Evolutionary conservation across 495 filamentous ascomycete genomes (phyloP), one percentile per base, ranked within the genome.

Genomic region (Hypoxylon subgilvum): DNA sequence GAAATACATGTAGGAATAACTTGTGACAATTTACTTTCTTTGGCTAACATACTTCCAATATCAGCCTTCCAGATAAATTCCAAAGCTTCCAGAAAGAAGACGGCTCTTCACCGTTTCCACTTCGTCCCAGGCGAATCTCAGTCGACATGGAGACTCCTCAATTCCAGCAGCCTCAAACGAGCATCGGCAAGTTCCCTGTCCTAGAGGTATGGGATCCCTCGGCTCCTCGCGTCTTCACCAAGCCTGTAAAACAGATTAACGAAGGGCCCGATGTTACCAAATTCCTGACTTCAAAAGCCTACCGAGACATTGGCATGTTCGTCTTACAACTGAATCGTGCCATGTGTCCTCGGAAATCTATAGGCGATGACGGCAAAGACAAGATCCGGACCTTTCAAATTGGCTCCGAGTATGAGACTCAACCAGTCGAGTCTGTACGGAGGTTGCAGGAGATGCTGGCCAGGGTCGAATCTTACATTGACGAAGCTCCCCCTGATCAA

Each of bases 321-420:
- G 71, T 97, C 5, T 72, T 95, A 38, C 94, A 97, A 72, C 82
- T 99, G 21, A 97, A 96, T 69, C 83, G 86, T 32, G 83, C 91
- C 13, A 86, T 97, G 78, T 91, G 92, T 66, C 92, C 94, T 2
- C 76, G 83, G 22, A 76, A 78, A 31, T 59, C 62, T 2, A 30
- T 46, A 13, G 69, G 55, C 17, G 62, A 65, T 17, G 60, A 69
- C 10, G 62, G 53, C 43, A 61, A 63, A 19, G 61, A 72, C 5
- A 71, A 68, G 46, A 58, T 76, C 22, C 78, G 81, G 50, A 72
- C 78, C 14, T 92, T 85, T 80, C 51, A 61, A 2, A 63, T 69
- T 32, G 69, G 66, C 32, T 66, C 66, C 5, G 58, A 62, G 39
- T 73, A 79, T 40, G 55, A 84, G 41, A 67, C 65, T 19, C 59